Evolutionary conservation across 2,329 filamentous ascomycete species (phyloP).

Genomic region (Sclerotinia spermophila): DNA sequence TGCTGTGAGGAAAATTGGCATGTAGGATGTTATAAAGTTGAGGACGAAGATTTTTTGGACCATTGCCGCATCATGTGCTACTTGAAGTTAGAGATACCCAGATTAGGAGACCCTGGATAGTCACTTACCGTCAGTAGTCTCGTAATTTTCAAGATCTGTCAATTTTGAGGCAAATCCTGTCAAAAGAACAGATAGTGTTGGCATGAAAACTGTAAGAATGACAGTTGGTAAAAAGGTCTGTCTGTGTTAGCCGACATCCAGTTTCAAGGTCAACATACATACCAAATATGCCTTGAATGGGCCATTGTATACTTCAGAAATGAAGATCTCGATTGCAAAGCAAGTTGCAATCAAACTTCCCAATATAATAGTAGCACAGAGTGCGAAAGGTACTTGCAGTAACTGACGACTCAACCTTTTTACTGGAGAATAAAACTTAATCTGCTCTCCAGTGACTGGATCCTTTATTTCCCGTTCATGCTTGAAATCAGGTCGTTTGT

Average conservation of each 20-base stretch:
- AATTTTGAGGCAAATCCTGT: slow-evolving; percentile 73
- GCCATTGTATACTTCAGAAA: slow-evolving; percentile 88
- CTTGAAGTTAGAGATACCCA: slow-evolving; percentile 25
- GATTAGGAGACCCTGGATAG: background rate
- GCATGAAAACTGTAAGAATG: slow-evolving; percentile 77
- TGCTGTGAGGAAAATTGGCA: slow-evolving; percentile 85
- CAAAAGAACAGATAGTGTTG: slow-evolving; percentile 71
- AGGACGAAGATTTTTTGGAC: slow-evolving; percentile 93
- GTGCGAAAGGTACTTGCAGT: slow-evolving; percentile 69
- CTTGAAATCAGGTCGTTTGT: slow-evolving; percentile 70
- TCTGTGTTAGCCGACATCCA: slow-evolving; percentile 18
- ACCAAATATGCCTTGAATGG: slow-evolving; percentile 83
- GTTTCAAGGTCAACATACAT: slow-evolving; percentile 36
- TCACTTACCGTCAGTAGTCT: slow-evolving; percentile 65
- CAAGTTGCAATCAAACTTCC: slow-evolving; percentile 80
- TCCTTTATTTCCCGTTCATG: slow-evolving; percentile 76
- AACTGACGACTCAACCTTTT: slow-evolving; percentile 62
- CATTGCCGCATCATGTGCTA: slow-evolving; percentile 75
- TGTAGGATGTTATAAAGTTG: slow-evolving; percentile 94
- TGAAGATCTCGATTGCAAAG: slow-evolving; percentile 93
- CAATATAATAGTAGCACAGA: slow-evolving; percentile 67
- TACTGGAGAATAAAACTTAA: slow-evolving; percentile 57
- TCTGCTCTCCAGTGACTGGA: slow-evolving; percentile 64
- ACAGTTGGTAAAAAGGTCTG: slow-evolving; percentile 85
- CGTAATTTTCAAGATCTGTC: slow-evolving; percentile 87